phyloP scores from a whole-genome alignment of 2,329 filamentous ascomycete species.

The Ophiostoma piceae region DNA sequence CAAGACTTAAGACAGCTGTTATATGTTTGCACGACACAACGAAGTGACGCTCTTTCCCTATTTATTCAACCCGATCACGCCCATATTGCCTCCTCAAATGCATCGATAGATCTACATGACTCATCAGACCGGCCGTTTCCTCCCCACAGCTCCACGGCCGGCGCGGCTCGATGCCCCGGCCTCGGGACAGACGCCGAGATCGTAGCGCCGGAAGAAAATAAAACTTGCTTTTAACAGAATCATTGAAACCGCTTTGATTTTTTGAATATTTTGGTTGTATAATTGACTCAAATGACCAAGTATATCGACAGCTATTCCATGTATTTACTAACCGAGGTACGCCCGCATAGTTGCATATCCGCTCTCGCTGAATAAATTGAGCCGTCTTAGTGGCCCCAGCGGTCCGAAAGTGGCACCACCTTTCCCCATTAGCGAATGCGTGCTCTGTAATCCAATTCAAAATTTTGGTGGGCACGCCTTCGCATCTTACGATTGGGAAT shows the following conservation, averaged over 20 bases:
- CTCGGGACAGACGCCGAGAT: not conserved
- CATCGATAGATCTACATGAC: not conserved
- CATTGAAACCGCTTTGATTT: not conserved
- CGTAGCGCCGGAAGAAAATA: not conserved
- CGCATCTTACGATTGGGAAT: constrained; percentile 18
- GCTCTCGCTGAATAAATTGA: constrained; percentile 23
- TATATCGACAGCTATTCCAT: not conserved
- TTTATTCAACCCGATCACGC: not conserved
- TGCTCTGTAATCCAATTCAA: not conserved
- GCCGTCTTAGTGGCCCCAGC: constrained; percentile 23
- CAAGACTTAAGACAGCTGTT: not conserved
- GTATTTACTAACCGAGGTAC: not conserved
- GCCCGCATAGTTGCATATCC: constrained; percentile 19
- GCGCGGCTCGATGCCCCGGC: not conserved
- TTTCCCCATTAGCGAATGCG: not conserved
- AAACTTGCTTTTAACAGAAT: not conserved
- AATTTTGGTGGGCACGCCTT: constrained; percentile 12
- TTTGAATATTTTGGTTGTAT: not conserved
- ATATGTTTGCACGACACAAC: no score
- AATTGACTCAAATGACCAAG: not conserved
- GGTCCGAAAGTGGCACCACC: constrained; percentile 13
- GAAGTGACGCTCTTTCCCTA: no score
- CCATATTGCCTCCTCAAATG: not conserved
- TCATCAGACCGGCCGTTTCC: not conserved
- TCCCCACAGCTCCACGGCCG: constrained; percentile 3